phyloP scores from a whole-genome alignment of 768 basidiomycete species.

The Mycena vitilis region DNA sequence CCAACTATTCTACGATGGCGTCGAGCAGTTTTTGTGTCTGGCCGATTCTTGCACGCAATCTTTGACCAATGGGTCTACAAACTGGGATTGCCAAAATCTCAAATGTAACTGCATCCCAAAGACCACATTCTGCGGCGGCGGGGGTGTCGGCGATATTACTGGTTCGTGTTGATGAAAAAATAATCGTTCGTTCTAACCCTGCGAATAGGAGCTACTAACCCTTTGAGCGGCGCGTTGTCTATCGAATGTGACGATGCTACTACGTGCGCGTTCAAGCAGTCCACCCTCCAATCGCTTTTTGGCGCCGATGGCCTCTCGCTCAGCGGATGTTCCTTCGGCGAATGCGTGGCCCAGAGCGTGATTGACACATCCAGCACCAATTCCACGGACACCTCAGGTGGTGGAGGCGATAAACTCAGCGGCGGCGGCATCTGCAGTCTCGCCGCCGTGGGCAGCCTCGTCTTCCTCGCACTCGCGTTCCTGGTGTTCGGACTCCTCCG shows the following conservation, averaged over 20 bases:
- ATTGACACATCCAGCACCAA: slow-evolving; percentile 65
- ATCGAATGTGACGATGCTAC: slow-evolving; percentile 74
- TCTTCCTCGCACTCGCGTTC: slow-evolving; percentile 67
- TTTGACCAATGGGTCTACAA: slow-evolving; percentile 54
- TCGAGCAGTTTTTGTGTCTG: slow-evolving; percentile 89
- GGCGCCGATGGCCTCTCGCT: slow-evolving; percentile 79
- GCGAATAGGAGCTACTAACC: slow-evolving; percentile 67
- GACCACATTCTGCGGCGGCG: slow-evolving; percentile 86
- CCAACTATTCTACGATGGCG: slow-evolving; percentile 82
- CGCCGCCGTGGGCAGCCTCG: slow-evolving; percentile 80
- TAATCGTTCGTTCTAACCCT: slow-evolving; percentile 46
- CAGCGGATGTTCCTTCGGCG: slow-evolving; percentile 83
- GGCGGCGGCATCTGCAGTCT: slow-evolving; percentile 93
- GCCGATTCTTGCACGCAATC: slow-evolving; percentile 79
- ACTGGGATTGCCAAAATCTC: slow-evolving; percentile 81
- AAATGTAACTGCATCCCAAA: slow-evolving; percentile 77
- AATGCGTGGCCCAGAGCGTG: slow-evolving; percentile 86
- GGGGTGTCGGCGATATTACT: slow-evolving; percentile 25
- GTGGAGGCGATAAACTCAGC: slow-evolving; percentile 60
- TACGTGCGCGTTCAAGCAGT: slow-evolving; percentile 84
- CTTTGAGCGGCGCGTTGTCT: slow-evolving; percentile 70
- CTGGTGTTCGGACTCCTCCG: slow-evolving; percentile 70
- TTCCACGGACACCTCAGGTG: slow-evolving; percentile 45
- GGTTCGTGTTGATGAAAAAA: not conserved
- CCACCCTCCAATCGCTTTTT: slow-evolving; percentile 73